These are phyloP conservation scores for Magnaporthiopsis incrustans DNA, from an alignment of 2,329 filamentous ascomycete genomes.

Conservation along the genomic window DNA sequence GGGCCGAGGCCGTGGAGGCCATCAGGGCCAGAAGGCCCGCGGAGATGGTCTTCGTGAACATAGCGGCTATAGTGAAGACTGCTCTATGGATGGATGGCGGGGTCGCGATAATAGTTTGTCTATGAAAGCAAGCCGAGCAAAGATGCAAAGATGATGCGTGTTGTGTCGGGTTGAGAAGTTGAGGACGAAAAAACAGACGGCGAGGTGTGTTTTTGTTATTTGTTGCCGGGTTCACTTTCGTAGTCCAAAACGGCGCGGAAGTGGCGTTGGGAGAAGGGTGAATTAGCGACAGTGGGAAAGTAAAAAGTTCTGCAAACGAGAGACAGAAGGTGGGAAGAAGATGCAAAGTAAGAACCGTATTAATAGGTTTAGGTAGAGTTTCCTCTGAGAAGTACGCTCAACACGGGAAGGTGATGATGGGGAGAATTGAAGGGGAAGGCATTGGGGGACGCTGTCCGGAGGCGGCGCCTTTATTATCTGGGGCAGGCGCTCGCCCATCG, in stretches of 20 bases:
- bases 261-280: not conserved
- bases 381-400: not conserved
- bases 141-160: not conserved
- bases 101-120: not conserved
- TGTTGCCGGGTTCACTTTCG: not conserved
- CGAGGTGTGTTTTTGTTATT: not conserved
- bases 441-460: not conserved
- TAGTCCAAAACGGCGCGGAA: not conserved
- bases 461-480: not conserved
- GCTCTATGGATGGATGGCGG: not conserved
- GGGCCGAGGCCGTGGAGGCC: conserved; percentile 40
- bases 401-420: not conserved
- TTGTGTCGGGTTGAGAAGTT: not conserved
- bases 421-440: not conserved
- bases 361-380: not conserved
- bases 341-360: not conserved
- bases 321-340: conserved; percentile 1
- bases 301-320: conserved; percentile 4
- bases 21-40: conserved; percentile 39
- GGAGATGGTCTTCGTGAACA: conserved; percentile 39
- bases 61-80: conserved; percentile 17
- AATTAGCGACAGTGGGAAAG: not conserved
- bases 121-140: not conserved
- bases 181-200: not conserved
- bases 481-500: not conserved